Conservation (phyloP, 1,284 basidiomycete genomes). For the Heterobasidion occidentale region DNA sequence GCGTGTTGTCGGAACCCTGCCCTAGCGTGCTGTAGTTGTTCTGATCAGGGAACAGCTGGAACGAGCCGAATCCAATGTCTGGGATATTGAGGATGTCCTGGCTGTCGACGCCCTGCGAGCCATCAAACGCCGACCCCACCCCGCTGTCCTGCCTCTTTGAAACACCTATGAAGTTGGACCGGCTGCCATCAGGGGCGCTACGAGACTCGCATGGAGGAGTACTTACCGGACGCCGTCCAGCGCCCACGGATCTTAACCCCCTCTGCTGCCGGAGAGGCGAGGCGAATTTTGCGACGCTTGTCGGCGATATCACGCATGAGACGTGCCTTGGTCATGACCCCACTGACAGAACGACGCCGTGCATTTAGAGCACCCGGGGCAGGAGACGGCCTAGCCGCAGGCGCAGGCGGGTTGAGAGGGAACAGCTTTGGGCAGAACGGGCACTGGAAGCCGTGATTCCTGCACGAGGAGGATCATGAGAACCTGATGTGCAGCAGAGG, state of each 20-base stretch:
- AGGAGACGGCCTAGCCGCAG: slow-evolving; percentile 30
- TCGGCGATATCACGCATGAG: slow-evolving; percentile 22
- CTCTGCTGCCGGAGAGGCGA: slow-evolving; percentile 27
- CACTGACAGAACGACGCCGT: slow-evolving; percentile 26
- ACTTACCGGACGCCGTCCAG: slow-evolving; percentile 47
- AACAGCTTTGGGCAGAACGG: slow-evolving; percentile 49
- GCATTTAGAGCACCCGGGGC: slow-evolving; percentile 21
- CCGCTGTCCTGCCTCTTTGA: slow-evolving; percentile 36
- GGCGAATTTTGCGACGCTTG: slow-evolving; percentile 34
- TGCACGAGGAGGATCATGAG: slow-evolving; percentile 15
- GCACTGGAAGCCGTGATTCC: slow-evolving; percentile 53
- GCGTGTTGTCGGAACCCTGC: background rate
- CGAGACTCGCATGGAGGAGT: background rate
- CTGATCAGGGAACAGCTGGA: slow-evolving; percentile 65
- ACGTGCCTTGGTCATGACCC: slow-evolving; percentile 33
- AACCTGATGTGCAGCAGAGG: background rate
- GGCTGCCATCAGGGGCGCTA: background rate
- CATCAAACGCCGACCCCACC: slow-evolving; percentile 46
- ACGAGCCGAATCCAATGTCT: slow-evolving; percentile 46
- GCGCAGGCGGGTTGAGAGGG: slow-evolving; percentile 24
- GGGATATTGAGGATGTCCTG: slow-evolving; percentile 56
- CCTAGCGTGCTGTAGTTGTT: slow-evolving; percentile 36
- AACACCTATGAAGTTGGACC: slow-evolving; percentile 15
- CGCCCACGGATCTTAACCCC: slow-evolving; percentile 50
- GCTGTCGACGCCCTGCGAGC: slow-evolving; percentile 56